A percentile compares a stretch with the other conserved stretches of the same genome.
Conservation (phyloP, 306 rosid genomes). For the Adenanthera pavonina region DNA sequence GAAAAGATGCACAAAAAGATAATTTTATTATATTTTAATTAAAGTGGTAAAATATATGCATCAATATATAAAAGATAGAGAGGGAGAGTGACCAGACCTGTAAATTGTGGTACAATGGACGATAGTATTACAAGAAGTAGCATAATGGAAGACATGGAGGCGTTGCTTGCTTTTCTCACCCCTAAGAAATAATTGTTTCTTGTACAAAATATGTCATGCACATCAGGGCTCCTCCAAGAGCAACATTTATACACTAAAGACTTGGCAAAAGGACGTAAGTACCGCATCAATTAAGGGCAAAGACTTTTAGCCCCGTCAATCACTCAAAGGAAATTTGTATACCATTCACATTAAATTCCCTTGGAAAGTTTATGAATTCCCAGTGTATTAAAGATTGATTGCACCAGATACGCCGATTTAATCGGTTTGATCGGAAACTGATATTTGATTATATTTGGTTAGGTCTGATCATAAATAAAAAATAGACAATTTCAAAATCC, state of each 20-base stretch:
- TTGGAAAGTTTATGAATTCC: neutral
- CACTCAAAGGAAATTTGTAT: conserved; percentile 5
- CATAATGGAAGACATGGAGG: conserved; percentile 32
- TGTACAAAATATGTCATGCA: neutral
- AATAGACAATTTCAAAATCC: no score
- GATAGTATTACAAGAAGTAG: conserved; percentile 37
- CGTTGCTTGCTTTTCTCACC: neutral
- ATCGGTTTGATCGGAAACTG: no score
- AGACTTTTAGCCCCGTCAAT: conserved; percentile 29
- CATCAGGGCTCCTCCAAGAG: neutral
- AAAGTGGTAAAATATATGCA: no score
- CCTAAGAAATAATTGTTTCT: neutral
- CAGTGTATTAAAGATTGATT: no score
- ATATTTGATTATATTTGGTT: no score
- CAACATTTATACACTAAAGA: neutral
- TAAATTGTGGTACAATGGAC: neutral
- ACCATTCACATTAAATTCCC: neutral
- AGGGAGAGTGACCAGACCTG: neutral
- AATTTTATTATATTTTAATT: no score
- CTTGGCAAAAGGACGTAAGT: neutral
- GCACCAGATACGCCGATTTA: no score
- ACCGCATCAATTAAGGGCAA: neutral
- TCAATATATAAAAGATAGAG: neutral
- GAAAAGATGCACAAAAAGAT: no score
- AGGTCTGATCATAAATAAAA: no score